Conservation (phyloP, 768 basidiomycete species). For the Nidularia pulvinata region DNA sequence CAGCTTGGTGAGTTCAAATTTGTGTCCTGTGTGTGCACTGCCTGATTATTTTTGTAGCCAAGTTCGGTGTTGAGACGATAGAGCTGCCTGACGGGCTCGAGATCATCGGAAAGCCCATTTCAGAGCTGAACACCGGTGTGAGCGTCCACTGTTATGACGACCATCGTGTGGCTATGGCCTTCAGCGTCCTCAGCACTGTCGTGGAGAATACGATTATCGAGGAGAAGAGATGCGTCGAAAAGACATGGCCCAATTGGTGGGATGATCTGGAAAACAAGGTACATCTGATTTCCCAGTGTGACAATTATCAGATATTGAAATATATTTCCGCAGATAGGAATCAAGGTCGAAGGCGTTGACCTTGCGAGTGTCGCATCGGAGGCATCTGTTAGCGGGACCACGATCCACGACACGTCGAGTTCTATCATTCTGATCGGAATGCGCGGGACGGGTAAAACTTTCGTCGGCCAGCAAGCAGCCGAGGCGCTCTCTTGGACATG, state of each 20-base stretch:
- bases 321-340: slow-evolving; percentile 66
- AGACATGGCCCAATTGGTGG: slow-evolving; percentile 99
- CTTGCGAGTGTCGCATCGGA: slow-evolving; percentile 40
- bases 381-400: slow-evolving; percentile 40
- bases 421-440: slow-evolving; percentile 89
- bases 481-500: slow-evolving; percentile 65
- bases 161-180: slow-evolving; percentile 99
- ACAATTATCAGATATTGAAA: neutral
- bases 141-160: slow-evolving; percentile 97
- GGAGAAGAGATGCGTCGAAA: slow-evolving; percentile 98
- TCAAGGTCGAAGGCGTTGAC: slow-evolving; percentile 86
- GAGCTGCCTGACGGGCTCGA: slow-evolving; percentile 95
- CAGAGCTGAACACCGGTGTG: slow-evolving; percentile 64
- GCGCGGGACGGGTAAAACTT: slow-evolving; percentile 96
- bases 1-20: slow-evolving; percentile 69
- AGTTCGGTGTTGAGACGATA: slow-evolving; percentile 91
- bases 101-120: slow-evolving; percentile 75
- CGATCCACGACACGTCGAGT: slow-evolving; percentile 31
- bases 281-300: slow-evolving; percentile 5
- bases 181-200: slow-evolving; percentile 83
- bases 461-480: slow-evolving; percentile 80
- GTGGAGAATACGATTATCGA: slow-evolving; percentile 80
- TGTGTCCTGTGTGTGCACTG: neutral
- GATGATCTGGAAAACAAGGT: slow-evolving; percentile 97
- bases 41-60: slow-evolving; percentile 48